Conservation (phyloP, 1,139 yeast genomes). For the Pichia sp. region DNA sequence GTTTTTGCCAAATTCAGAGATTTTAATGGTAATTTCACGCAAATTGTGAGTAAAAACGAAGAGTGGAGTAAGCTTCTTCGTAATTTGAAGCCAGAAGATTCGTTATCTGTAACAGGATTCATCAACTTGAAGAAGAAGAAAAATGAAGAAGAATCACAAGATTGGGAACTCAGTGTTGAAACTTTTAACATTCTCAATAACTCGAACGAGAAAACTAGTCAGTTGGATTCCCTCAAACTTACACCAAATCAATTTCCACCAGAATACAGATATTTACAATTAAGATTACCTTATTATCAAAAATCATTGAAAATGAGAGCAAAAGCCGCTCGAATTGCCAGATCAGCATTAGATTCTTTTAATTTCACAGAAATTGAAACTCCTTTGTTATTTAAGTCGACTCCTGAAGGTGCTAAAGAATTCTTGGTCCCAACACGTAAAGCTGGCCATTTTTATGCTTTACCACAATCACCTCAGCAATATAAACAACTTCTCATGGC, state of each 20-base stretch:
- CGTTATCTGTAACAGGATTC: conserved; percentile 60
- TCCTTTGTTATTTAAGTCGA: conserved; percentile 84
- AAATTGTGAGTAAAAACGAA: conserved; percentile 46
- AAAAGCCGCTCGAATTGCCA: conserved; percentile 44
- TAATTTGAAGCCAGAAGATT: conserved; percentile 59
- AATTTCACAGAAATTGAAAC: conserved; percentile 83
- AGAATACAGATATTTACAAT: conserved; percentile 71
- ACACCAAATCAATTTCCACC: conserved; percentile 52
- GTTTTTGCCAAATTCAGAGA: conserved; percentile 73
- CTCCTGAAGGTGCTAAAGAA: conserved; percentile 98
- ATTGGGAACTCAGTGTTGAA: conserved; percentile 51
- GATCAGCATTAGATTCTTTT: conserved; percentile 39
- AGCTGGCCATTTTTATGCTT: conserved; percentile 60
- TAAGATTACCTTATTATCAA: conserved; percentile 58
- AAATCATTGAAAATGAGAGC: conserved; percentile 54
- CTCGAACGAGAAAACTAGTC: conserved; percentile 59
- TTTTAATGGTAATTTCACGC: conserved; percentile 55
- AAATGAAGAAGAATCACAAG: conserved; percentile 6
- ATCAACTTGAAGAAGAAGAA: conserved; percentile 30
- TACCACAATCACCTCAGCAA: conserved; percentile 97
- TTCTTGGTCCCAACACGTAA: conserved; percentile 86
- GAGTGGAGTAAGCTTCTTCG: conserved; percentile 36
- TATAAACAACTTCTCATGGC: conserved; percentile 93
- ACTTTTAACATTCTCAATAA: conserved; percentile 51
- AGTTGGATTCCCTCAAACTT: conserved; percentile 53